These are phyloP conservation scores for Stropharia rugosoannulata DNA, from an alignment of 768 basidiomycete species.

Conservation along the genomic window DNA sequence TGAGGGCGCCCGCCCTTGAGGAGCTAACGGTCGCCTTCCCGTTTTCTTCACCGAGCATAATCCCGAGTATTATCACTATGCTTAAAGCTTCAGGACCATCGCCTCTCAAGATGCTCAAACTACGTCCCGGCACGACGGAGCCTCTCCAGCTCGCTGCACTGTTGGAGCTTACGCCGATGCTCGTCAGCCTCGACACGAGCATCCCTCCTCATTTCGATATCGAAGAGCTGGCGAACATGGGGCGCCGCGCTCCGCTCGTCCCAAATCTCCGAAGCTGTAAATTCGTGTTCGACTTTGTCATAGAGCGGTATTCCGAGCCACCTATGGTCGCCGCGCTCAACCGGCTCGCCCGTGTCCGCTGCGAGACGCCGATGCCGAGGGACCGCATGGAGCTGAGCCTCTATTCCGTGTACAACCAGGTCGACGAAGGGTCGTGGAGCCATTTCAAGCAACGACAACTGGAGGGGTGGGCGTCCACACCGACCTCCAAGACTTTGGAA, in stretches of 20 bases:
- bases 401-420: slow-evolving; percentile 3
- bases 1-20: neutral
- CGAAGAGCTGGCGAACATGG: neutral
- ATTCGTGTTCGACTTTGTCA: slow-evolving; percentile 1
- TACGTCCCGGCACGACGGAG: neutral
- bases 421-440: neutral
- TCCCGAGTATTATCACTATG: slow-evolving; percentile 5
- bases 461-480: neutral
- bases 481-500: neutral
- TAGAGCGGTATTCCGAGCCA: neutral
- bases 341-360: neutral
- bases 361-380: neutral
- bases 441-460: slow-evolving; percentile 1
- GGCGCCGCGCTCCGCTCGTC: neutral
- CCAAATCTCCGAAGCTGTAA: neutral
- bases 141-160: neutral
- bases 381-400: neutral
- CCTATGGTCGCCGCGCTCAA: neutral
- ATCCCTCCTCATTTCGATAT: neutral
- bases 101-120: neutral
- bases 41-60: neutral
- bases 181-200: neutral
- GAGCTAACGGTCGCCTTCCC: slow-evolving; percentile 4
- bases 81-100: neutral
- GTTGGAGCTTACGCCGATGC: neutral